Base-by-base conservation (phyloP, 129 eudicot genomes). In the Kitagawia praeruptora region DNA sequence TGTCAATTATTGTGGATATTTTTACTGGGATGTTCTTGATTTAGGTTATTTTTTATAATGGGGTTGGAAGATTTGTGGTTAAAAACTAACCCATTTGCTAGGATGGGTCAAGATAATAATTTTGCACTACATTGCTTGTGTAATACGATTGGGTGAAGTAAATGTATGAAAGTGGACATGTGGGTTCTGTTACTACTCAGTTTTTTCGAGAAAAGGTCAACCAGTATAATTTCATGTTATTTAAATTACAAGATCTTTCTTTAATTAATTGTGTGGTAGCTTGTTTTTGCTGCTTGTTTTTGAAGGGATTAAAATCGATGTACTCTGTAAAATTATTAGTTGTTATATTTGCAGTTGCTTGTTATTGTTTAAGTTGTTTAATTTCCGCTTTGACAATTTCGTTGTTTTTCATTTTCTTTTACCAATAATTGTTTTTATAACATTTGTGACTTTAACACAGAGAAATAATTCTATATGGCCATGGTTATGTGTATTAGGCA, bases 141-240 rank as follows among this genome's bases (percentile, higher is more conserved):
- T 48, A 5, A 54, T 54, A 54, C n/a, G 23, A 21, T 21, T 21
- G 64, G 64, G n/a, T 56, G 12, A 6, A 21, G 64, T 23, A 56
- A 56, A 56, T 56, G 28, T 56, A 6, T 23, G 28, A 56, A 56
- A 56, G 6, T 75, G 96, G 96, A 8, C 90, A 93, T 42, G 56
- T 49, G 21, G 23, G 21, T 49, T 49, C 54, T 48, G 16, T 48
- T 48, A 48, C 54, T 14, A 14, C 15, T 15, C 54, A 48, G 54
- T 42, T 2, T 48, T 48, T 48, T 15, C 19, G 4, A 14, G 54
- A 51, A 19, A 16, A 15, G 61, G n/a, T 53, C 21, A 54, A 54
- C 25, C 11, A 51, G 6, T 16, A 51, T 51, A 51, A 18, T 51
- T 51, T 18, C 8, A 49, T 54, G 63, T 21, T 54, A 47, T 16